Base-by-base conservation (phyloP, 495 filamentous ascomycete genomes). In the Aspergillus nanangensis region DNA sequence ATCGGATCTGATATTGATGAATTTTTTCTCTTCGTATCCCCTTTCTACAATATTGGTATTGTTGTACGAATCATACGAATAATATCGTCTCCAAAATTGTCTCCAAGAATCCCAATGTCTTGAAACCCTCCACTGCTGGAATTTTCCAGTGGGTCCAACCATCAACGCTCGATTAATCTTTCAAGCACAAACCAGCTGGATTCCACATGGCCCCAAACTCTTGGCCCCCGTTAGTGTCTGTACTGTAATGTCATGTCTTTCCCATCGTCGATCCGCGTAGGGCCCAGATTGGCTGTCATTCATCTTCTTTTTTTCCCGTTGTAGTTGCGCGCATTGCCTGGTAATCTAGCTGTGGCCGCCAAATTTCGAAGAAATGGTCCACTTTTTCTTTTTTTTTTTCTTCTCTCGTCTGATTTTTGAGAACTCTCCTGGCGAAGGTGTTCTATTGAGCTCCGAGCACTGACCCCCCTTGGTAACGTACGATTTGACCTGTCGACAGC, bases 281-380 rank as follows among this genome's bases (percentile, higher is more conserved):
- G 25, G 25, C 25, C 7, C 11, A 11, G 25, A 29, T 29, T 29
- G 25, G 25, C 25, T 29, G 25, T 29, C 25, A 11, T 5, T 11
- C 25, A 11, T 29, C 25, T 11, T 29, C 7, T 11, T 29, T 29
- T 29, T 29, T 29, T 29, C 25, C 25, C 11, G 25, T 29, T 29
- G 25, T 5, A 29, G 25, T 11, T 29, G 25, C 7, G 7, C 7
- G 25, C 25, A 11, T 11, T 7, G 25, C 25, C 7, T 29, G 25
- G 46, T 35, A 62, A 52, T 54, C 43, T 52, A 61, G 49, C 29
- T 57, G 51, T 41, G 41, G 49, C 54, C 46, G 49, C 55, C 52
- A 49, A 46, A 45, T 25, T 46, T 39, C n/a, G n/a, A n/a, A n/a
- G n/a, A n/a, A n/a, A n/a, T 38, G 34, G n/a, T n/a, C n/a, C n/a